Evolutionary conservation across 2,329 filamentous ascomycete species (phyloP).

Genomic region (Verticillium nubilum): DNA sequence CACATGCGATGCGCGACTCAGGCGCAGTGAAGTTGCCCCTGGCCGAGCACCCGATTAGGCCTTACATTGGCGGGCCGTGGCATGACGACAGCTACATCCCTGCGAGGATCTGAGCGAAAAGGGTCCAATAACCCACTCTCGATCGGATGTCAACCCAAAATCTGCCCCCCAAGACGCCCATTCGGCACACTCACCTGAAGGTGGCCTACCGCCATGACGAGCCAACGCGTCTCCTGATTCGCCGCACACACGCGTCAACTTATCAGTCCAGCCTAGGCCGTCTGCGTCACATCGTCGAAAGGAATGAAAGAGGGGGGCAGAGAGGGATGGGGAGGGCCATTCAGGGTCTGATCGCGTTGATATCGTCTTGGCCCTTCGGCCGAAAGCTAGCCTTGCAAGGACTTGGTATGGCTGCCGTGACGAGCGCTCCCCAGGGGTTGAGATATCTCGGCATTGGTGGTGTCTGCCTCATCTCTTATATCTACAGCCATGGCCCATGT

Average conservation of each 20-base stretch:
- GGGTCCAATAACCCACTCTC: slow-evolving; percentile 2
- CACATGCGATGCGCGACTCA: not conserved
- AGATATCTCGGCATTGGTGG: not conserved
- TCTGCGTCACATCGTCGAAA: not conserved
- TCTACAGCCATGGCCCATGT: not conserved
- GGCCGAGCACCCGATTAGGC: not conserved
- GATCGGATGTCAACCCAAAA: slow-evolving; percentile 1
- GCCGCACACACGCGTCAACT: not conserved
- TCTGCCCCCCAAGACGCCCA: not conserved
- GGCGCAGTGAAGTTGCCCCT: not conserved
- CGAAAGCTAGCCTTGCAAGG: not conserved
- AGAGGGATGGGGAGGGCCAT: not conserved
- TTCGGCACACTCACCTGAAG: not conserved
- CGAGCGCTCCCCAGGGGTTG: not conserved
- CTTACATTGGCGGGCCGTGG: not conserved
- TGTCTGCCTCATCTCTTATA: not conserved
- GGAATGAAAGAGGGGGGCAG: not conserved
- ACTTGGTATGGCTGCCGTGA: not conserved
- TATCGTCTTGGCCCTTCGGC: not conserved
- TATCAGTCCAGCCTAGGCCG: not conserved
- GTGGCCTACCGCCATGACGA: not conserved
- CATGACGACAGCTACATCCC: not conserved
- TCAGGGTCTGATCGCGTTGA: not conserved
- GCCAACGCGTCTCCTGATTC: not conserved
- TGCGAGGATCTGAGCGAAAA: not conserved